Evolutionary conservation across 1,284 basidiomycete species (phyloP).

Genomic region (Mycosarcoma mackinlayi): DNA sequence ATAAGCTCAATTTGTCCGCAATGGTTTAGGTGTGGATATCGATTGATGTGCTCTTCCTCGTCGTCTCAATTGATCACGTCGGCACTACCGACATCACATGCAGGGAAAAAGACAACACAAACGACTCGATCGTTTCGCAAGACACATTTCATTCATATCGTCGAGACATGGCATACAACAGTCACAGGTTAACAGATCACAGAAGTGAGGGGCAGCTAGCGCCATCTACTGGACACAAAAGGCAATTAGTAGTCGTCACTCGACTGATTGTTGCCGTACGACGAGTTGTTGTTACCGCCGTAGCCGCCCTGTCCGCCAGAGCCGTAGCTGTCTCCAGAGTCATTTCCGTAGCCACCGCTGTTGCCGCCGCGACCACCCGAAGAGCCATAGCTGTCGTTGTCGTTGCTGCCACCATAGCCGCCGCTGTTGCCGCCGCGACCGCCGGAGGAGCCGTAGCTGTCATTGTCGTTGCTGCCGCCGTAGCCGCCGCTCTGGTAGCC

Average conservation of each 20-base stretch:
- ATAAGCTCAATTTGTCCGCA: too few relatives aligned
- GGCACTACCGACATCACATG: too few relatives aligned
- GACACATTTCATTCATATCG: too few relatives aligned
- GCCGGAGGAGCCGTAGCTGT: constrained; percentile 4
- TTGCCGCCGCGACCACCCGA: constrained; percentile 1
- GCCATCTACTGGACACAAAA: neutral
- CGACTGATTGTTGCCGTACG: neutral
- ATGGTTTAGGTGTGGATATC: too few relatives aligned
- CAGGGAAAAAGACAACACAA: too few relatives aligned
- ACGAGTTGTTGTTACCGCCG: constrained; percentile 11
- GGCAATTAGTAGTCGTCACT: neutral
- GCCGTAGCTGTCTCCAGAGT: constrained; percentile 8
- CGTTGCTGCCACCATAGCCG: constrained; percentile 18
- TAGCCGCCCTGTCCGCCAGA: neutral
- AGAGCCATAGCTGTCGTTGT: too few relatives aligned
- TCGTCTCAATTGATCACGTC: too few relatives aligned
- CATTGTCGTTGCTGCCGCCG: constrained; percentile 7
- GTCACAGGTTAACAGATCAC: too few relatives aligned
- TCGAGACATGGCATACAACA: too few relatives aligned
- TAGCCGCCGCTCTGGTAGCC: constrained; percentile 13
- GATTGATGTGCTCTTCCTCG: too few relatives aligned
- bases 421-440: constrained; percentile 8
- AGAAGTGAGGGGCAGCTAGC: too few relatives aligned
- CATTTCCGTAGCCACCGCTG: constrained; percentile 7
- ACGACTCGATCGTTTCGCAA: too few relatives aligned